These are phyloP conservation scores for Leccinellum luteum DNA, from an alignment of 768 basidiomycete species.

Conservation along the genomic window DNA sequence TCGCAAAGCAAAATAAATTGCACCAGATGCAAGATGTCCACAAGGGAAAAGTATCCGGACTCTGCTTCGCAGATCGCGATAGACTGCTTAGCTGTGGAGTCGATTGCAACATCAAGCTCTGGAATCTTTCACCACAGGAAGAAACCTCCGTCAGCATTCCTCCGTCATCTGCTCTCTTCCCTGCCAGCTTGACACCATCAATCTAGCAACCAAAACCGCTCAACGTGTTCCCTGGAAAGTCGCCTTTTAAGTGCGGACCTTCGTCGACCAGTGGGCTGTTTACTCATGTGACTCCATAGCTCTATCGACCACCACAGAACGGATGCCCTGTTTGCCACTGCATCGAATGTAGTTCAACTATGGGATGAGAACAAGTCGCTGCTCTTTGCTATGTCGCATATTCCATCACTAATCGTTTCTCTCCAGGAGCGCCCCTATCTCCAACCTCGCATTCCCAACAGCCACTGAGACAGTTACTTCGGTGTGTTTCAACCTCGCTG, in stretches of 20 bases:
- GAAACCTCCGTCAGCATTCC: slow-evolving; percentile 37
- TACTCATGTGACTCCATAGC: slow-evolving; percentile 38
- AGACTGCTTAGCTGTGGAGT: slow-evolving; percentile 77
- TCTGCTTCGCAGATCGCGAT: slow-evolving; percentile 67
- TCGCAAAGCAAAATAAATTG: slow-evolving; percentile 55
- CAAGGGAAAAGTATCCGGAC: slow-evolving; percentile 80
- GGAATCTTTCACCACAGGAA: slow-evolving; percentile 49
- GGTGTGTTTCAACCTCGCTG: slow-evolving; percentile 91
- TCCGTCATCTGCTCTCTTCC: background rate
- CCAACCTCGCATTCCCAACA: slow-evolving; percentile 82
- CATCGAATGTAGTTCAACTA: slow-evolving; percentile 89
- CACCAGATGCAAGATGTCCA: slow-evolving; percentile 68
- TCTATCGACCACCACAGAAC: slow-evolving; percentile 92
- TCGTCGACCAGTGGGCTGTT: background rate
- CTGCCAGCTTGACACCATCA: slow-evolving; percentile 8
- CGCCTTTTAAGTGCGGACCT: slow-evolving; percentile 78
- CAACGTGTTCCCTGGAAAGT: slow-evolving; percentile 79
- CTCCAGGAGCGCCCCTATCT: slow-evolving; percentile 74
- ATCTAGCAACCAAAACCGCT: slow-evolving; percentile 52
- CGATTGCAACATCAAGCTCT: slow-evolving; percentile 80
- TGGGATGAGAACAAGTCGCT: slow-evolving; percentile 94
- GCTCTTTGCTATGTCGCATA: background rate
- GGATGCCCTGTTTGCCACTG: slow-evolving; percentile 90
- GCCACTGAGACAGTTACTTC: slow-evolving; percentile 86
- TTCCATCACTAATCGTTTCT: slow-evolving; percentile 7